phyloP scores from a whole-genome alignment of 2,329 filamentous ascomycete genomes.

The Exophiala viscosa region DNA sequence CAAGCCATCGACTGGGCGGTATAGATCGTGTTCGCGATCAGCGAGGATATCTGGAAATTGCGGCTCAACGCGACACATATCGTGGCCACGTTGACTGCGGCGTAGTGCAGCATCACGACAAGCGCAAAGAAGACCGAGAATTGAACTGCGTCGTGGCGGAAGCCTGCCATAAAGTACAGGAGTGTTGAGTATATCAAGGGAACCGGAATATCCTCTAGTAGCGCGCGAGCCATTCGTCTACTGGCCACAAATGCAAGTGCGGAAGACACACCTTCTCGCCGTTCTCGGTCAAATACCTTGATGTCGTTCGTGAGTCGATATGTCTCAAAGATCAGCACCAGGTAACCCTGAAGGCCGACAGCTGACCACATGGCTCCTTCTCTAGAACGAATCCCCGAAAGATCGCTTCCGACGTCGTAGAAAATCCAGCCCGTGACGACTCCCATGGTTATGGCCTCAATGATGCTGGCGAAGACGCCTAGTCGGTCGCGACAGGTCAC shows the following conservation, averaged over 20 bases:
- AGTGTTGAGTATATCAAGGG: slow-evolving; percentile 67
- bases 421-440: slow-evolving; percentile 72
- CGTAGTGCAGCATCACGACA: slow-evolving; percentile 67
- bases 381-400: slow-evolving; percentile 68
- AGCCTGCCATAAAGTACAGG: slow-evolving; percentile 74
- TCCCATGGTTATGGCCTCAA: slow-evolving; percentile 68
- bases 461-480: slow-evolving; percentile 65
- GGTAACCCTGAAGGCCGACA: slow-evolving; percentile 68
- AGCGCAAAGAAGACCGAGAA: slow-evolving; percentile 71
- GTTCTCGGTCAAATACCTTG: slow-evolving; percentile 69
- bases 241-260: slow-evolving; percentile 67
- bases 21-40: slow-evolving; percentile 68
- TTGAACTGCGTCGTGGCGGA: slow-evolving; percentile 58
- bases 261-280: slow-evolving; percentile 67
- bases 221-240: slow-evolving; percentile 63
- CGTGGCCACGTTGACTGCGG: slow-evolving; percentile 68
- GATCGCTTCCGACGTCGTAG: slow-evolving; percentile 59
- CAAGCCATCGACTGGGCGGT: slow-evolving; percentile 66
- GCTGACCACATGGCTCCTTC: slow-evolving; percentile 70
- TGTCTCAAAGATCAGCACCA: slow-evolving; percentile 71
- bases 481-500: slow-evolving; percentile 73
- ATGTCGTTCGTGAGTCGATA: slow-evolving; percentile 73
- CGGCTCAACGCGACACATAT: slow-evolving; percentile 62
- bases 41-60: slow-evolving; percentile 65
- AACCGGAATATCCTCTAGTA: slow-evolving; percentile 69